Percentiles rank a stretch among this genome's conserved stretches.
Conservation (phyloP, 129 eudicot species). For the Erigeron canadensis region DNA sequence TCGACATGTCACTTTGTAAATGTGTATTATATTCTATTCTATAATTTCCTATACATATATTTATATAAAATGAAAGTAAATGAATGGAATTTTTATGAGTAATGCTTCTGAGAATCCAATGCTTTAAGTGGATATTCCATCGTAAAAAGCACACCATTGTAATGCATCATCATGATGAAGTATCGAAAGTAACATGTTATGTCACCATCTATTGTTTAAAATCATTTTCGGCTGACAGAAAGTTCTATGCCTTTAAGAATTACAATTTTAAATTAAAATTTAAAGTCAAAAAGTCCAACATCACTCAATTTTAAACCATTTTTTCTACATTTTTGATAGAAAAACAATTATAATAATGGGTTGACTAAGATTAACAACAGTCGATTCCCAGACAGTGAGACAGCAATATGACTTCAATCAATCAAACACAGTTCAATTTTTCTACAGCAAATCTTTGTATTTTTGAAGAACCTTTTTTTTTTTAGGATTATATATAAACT, state of each 20-base stretch:
- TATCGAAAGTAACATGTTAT: conserved; percentile 36
- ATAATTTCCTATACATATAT: too few relatives aligned
- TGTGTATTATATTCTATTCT: too few relatives aligned
- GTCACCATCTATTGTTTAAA: conserved; percentile 37
- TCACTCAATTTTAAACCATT: conserved; percentile 15
- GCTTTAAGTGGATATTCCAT: conserved; percentile 36
- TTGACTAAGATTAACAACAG: conserved; percentile 24
- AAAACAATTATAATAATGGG: neutral
- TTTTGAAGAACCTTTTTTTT: too few relatives aligned
- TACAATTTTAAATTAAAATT: conserved; percentile 20
- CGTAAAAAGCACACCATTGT: conserved; percentile 32
- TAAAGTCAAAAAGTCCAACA: conserved; percentile 28
- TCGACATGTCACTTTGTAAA: too few relatives aligned
- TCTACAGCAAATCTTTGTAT: neutral
- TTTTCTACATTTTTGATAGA: conserved; percentile 1
- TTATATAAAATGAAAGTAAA: neutral
- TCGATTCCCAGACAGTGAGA: neutral
- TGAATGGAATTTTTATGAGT: conserved; percentile 13
- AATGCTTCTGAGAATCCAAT: conserved; percentile 33
- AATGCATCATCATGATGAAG: conserved; percentile 30
- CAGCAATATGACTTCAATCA: neutral
- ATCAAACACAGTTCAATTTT: neutral
- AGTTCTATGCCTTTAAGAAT: conserved; percentile 23
- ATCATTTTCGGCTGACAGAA: conserved; percentile 41
- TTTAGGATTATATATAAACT: neutral